Conservation (phyloP, 177 flowering plant species). For the Tripterygium wilfordii region DNA sequence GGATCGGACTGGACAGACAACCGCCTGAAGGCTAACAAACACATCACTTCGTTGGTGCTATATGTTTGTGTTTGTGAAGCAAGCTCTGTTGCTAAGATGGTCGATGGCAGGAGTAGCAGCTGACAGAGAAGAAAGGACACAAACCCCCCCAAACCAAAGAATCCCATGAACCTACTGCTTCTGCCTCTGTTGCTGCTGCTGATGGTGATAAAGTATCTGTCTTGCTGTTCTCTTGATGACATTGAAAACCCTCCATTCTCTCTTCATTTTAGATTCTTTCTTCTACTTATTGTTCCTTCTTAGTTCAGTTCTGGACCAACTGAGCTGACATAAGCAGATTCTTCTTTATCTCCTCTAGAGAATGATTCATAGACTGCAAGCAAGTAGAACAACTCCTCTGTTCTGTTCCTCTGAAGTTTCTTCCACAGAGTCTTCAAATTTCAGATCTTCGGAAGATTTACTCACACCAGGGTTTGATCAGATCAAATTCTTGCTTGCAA, state of each 20-base stretch:
- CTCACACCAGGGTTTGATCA: no score
- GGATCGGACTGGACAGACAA: constrained; percentile 52
- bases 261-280: constrained; percentile 16
- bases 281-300: no score
- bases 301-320: no score
- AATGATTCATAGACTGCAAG: no score
- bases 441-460: no score
- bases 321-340: constrained; percentile 1
- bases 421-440: no score
- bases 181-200: no score
- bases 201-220: no score
- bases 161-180: neutral
- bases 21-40: constrained; percentile 36
- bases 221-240: neutral
- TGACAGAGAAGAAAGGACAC: constrained; percentile 9
- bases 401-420: no score
- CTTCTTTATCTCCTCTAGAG: no score
- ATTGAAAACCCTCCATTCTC: constrained; percentile 7
- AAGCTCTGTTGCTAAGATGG: constrained; percentile 10
- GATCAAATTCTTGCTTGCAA: no score
- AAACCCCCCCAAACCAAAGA: constrained; percentile 3
- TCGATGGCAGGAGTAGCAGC: constrained; percentile 1
- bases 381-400: no score
- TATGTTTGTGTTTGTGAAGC: constrained; percentile 4
- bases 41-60: constrained; percentile 16